Evolutionary conservation across 2,329 filamentous ascomycete species (phyloP).

Genomic region (Pezicula radicicola): DNA sequence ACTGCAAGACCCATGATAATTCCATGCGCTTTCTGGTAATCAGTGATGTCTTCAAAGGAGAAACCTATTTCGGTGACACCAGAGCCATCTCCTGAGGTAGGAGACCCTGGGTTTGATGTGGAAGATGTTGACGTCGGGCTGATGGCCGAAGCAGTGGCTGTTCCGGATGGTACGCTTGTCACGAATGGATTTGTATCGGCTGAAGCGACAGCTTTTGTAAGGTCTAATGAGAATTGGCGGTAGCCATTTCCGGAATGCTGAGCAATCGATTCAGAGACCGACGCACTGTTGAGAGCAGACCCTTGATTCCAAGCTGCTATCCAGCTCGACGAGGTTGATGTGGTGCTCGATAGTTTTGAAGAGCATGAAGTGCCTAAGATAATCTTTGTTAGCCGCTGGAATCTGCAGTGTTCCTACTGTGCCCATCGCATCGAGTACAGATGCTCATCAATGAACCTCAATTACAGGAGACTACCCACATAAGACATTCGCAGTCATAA

Average conservation of each 20-base stretch:
- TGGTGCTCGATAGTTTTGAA: constrained; percentile 13
- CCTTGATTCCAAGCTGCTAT: constrained; percentile 26
- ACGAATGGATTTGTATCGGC: constrained; percentile 23
- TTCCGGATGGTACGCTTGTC: background rate
- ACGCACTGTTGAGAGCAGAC: constrained; percentile 15
- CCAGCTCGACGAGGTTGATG: constrained; percentile 17
- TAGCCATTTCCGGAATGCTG: constrained; percentile 13
- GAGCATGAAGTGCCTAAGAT: constrained; percentile 15
- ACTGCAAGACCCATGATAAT: constrained; percentile 60
- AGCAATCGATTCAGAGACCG: constrained; percentile 9
- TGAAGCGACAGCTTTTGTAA: constrained; percentile 17
- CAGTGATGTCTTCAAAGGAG: background rate
- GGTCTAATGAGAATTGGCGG: constrained; percentile 19
- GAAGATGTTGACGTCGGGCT: constrained; percentile 3
- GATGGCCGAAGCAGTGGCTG: constrained; percentile 4
- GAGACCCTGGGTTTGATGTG: background rate
- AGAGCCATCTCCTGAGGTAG: background rate
- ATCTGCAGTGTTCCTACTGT: too few species aligned
- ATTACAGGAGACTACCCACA: constrained; percentile 33
- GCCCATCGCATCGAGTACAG: too few species aligned
- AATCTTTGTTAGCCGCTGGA: background rate
- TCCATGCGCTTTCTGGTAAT: constrained; percentile 43
- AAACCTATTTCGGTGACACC: background rate
- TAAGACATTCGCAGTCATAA: constrained; percentile 54
- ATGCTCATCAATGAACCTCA: too few species aligned